Evolutionary conservation across 306 rosid genomes (phyloP), one percentile per base, ranked within the genome.

Genomic region (Canavalia ensiformis): DNA sequence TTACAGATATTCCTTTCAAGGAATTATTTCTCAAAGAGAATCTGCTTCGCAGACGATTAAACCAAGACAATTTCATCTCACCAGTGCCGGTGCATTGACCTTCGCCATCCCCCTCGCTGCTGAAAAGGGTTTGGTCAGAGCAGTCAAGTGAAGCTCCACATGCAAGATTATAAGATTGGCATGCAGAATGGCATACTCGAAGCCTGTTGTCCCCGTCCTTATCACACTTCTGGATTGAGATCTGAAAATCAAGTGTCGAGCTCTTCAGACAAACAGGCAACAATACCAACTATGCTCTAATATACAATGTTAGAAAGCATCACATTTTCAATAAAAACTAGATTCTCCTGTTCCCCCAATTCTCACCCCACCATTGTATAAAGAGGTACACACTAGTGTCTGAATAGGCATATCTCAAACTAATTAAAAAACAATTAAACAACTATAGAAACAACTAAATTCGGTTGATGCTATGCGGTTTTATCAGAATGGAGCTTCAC

Each of bases 101-200:
- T 77, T 91, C 90, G 34, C 88, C 92, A 73, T 89, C 99, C 49
- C 88, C 91, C 81, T 87, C 89, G 6, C 90, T 89, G 81, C 97
- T 95, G 85, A 95, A 95, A 1, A 95, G 90, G 83, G 97, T 95
- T 76, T 93, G 97, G 74, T 95, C 99, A 6, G 94, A 89, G 92
- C 99, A 95, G 79, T 95, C 99, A 2, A 95, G 97, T 30, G 97
- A 95, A 30, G 97, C 97, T 46, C 99, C 99, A 35, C 99, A 95
- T 3, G 99, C 99, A 69, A 88, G 79, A 82, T 95, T 95, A 87
- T 95, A 95, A 3, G 97, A 91, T 75, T 91, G 89, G 68, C 99
- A 95, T 7, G 97, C 99, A 1, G 97, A 95, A 58, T 95, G 90
- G 84, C 99, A 95, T 7, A 95, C 97, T 51, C 97, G 87, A 35